Percentiles rank a stretch among this genome's conserved stretches.
Conservation (phyloP, 306 rosid species). For the Senna siamea region DNA sequence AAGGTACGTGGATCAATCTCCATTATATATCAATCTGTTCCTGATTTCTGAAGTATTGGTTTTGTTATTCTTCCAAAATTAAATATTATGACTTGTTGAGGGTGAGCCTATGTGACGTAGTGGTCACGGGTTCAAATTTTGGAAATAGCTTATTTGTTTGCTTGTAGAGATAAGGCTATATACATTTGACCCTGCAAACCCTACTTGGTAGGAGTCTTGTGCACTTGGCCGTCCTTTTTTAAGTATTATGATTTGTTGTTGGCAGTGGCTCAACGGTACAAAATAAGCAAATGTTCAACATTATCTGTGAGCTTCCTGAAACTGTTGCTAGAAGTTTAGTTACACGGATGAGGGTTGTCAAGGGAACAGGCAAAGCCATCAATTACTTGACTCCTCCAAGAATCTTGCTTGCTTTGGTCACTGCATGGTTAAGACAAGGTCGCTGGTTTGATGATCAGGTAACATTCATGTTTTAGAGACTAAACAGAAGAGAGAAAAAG, state of each 20-base stretch:
- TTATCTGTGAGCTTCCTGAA: constrained; percentile 96
- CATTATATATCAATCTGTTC: constrained; percentile 20
- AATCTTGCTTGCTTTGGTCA: constrained; percentile 89
- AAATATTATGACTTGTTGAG: constrained; percentile 34
- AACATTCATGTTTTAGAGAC: too few relatives aligned
- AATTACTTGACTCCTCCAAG: constrained; percentile 97
- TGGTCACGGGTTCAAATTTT: too few relatives aligned
- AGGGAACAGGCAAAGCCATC: constrained; percentile 90
- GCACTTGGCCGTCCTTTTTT: too few relatives aligned
- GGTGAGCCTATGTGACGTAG: too few relatives aligned
- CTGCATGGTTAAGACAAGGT: constrained; percentile 89
- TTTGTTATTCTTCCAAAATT: background rate
- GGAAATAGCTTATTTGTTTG: too few relatives aligned
- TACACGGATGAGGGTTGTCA: constrained; percentile 92
- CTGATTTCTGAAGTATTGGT: constrained; percentile 9
- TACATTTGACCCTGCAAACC: too few relatives aligned
- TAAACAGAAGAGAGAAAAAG: too few relatives aligned
- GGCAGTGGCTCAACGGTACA: constrained; percentile 88
- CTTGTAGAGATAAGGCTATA: too few relatives aligned
- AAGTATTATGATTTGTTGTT: constrained; percentile 17
- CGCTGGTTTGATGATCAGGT: constrained; percentile 99
- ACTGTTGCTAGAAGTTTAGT: constrained; percentile 95
- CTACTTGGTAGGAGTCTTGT: too few relatives aligned
- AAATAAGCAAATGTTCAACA: constrained; percentile 85
- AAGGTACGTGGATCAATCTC: constrained; percentile 58